phyloP scores from a whole-genome alignment of 176 grass and related monocot species.

The Aegilops umbellulata region DNA sequence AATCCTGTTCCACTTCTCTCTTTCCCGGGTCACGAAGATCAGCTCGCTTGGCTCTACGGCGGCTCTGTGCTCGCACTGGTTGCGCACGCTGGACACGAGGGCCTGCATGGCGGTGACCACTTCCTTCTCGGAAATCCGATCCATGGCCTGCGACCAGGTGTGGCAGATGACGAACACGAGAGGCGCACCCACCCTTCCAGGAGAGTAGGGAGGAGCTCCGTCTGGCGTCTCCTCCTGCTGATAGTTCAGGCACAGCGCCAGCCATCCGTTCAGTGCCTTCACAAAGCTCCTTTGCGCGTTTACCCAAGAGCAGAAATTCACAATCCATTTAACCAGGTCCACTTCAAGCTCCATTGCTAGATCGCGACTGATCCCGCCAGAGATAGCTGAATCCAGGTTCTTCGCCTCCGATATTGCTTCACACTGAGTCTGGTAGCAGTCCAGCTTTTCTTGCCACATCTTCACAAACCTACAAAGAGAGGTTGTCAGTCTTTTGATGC shows the following conservation, averaged over 20 bases:
- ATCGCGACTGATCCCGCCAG: constrained; percentile 28
- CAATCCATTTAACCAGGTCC: constrained; percentile 80
- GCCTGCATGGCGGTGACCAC: constrained; percentile 58
- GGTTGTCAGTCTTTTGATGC: constrained; percentile 15
- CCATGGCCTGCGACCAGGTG: constrained; percentile 78
- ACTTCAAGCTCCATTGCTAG: constrained; percentile 73
- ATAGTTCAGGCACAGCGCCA: constrained; percentile 70
- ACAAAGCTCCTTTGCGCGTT: constrained; percentile 76
- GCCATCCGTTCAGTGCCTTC: constrained; percentile 90
- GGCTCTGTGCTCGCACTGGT: constrained; percentile 48
- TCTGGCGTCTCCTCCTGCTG: constrained; percentile 52
- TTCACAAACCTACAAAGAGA: constrained; percentile 62
- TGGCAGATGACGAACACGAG: constrained; percentile 80
- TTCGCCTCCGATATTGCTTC: constrained; percentile 58
- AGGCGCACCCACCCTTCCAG: constrained; percentile 70
- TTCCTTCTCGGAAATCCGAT: constrained; percentile 67
- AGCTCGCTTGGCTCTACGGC: constrained; percentile 51
- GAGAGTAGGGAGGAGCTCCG: constrained; percentile 64
- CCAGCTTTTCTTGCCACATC: constrained; percentile 80
- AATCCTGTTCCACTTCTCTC: constrained; percentile 63
- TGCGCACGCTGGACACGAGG: constrained; percentile 48
- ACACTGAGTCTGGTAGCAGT: constrained; percentile 73
- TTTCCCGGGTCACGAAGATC: constrained; percentile 41
- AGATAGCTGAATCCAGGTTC: constrained; percentile 54
- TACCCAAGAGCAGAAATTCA: constrained; percentile 74